phyloP scores from a whole-genome alignment of 305 asterid species.

The Coffea humblotiana region DNA sequence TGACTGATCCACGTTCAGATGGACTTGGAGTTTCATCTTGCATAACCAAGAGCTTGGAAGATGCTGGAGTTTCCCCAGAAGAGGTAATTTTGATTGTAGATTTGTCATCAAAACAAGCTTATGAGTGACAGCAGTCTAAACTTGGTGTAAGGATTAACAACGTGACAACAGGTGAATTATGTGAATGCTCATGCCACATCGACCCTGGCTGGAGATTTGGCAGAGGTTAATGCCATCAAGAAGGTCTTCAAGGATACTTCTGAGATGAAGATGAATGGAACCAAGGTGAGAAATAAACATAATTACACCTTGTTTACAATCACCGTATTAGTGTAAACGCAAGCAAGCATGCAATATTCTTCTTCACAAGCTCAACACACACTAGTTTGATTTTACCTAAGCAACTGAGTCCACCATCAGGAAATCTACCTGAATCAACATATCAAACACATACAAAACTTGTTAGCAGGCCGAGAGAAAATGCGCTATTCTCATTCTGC shows the following conservation, averaged over 20 bases:
- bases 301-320: no score
- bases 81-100: not conserved
- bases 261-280: conserved; percentile 73
- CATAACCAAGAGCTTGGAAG: conserved; percentile 29
- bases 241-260: conserved; percentile 79
- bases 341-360: not conserved
- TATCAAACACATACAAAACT: not conserved
- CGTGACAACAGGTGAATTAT: conserved; percentile 68
- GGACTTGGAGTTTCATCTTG: conserved; percentile 98
- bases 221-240: conserved; percentile 86
- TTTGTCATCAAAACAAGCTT: not conserved
- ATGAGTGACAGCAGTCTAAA: not conserved
- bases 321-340: not conserved
- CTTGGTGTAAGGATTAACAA: not conserved
- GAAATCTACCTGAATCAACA: not conserved
- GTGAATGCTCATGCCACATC: conserved; percentile 94
- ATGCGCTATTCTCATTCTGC: not conserved
- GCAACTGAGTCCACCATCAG: not conserved
- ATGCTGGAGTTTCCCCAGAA: conserved; percentile 31
- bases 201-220: conserved; percentile 78
- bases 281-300: conserved; percentile 48
- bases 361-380: not conserved
- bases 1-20: conserved; percentile 95
- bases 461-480: not conserved
- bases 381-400: not conserved